Evolutionary conservation across 2,329 filamentous ascomycete genomes (phyloP), one percentile per base, ranked within the genome.

Genomic region (Aureobasidium sp.): DNA sequence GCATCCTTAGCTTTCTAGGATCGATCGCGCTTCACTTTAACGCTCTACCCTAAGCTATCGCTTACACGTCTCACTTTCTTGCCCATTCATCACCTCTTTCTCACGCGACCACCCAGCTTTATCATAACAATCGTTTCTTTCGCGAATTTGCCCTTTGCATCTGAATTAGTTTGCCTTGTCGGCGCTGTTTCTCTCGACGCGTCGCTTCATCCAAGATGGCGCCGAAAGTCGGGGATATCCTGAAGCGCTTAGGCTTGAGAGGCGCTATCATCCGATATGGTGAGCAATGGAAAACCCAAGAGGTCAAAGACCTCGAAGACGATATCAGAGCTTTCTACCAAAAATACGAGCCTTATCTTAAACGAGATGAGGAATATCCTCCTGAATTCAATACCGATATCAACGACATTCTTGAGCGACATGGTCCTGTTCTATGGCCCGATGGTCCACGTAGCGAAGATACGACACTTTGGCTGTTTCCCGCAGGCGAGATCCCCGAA

Each of bases 261-360:
- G 57, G 44, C 24, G 44, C 36, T 13, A 41, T 51, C 17, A 60
- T 50, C 24, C 34, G 57, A 3, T 29, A 26, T 17, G 57, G 57
- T 34, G 57, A 60, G 20, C 34, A 29, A 9, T 60, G 57, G 57
- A 60, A 43, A 51, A 60, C 57, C 6, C 29, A 50, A 20, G 57
- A 60, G 17, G 51, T 50, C 46, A 51, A 60, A 43, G 44, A 44
- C 17, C 46, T 60, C 4, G 46, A 60, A 20, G 26, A 39, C 13
- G 44, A 60, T 36, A 51, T 60, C 36, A 32, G 26, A 51, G 36
- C 34, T 13, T 60, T 60, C n/a, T 41, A 50, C 4, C 34, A 41
- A 32, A 41, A 41, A 20, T 60, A 60, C 36, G 34, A 51, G 20
- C 57, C 46, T 15, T 60, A 50, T 13, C 13, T 46, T 13, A 43